These are phyloP conservation scores for Colletotrichum noveboracense DNA, from an alignment of 2,329 filamentous ascomycete genomes.

Conservation along the genomic window DNA sequence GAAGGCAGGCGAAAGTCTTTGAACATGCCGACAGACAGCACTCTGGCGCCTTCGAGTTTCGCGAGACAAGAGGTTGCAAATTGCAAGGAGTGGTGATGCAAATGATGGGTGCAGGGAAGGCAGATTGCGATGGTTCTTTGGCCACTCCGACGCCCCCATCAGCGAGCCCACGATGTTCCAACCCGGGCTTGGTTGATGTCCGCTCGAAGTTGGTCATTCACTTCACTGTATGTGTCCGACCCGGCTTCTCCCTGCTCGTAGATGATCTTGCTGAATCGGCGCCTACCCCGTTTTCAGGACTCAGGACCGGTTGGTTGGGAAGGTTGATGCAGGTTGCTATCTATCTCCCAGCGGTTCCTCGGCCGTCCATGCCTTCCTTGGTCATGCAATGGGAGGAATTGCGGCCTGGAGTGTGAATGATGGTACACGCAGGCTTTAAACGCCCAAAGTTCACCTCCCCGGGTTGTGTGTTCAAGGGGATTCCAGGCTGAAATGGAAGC, in stretches of 20 bases:
- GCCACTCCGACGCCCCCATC: background rate
- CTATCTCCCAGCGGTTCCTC: background rate
- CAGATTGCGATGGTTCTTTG: conserved; percentile 4
- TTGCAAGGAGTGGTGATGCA: background rate
- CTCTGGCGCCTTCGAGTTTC: background rate
- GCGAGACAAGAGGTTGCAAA: background rate
- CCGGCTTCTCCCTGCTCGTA: background rate
- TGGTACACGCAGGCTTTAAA: background rate
- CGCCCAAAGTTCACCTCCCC: background rate
- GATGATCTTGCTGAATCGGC: background rate
- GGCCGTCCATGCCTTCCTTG: background rate
- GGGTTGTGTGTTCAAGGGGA: background rate
- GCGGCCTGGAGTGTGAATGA: background rate
- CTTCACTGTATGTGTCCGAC: background rate
- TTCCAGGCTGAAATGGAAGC: conserved; percentile 7
- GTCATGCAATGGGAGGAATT: background rate
- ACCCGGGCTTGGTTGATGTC: background rate
- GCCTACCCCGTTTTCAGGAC: background rate
- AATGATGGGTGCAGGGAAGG: background rate
- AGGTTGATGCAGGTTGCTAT: background rate
- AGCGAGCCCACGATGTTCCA: background rate
- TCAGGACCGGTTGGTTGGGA: background rate
- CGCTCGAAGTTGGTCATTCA: background rate
- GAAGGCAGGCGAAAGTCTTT: background rate
- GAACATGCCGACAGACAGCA: background rate